A percentile compares a stretch with the other conserved stretches of the same genome.
phyloP scores from a whole-genome alignment of 345 rosid species.

The Arabis hirsuta region DNA sequence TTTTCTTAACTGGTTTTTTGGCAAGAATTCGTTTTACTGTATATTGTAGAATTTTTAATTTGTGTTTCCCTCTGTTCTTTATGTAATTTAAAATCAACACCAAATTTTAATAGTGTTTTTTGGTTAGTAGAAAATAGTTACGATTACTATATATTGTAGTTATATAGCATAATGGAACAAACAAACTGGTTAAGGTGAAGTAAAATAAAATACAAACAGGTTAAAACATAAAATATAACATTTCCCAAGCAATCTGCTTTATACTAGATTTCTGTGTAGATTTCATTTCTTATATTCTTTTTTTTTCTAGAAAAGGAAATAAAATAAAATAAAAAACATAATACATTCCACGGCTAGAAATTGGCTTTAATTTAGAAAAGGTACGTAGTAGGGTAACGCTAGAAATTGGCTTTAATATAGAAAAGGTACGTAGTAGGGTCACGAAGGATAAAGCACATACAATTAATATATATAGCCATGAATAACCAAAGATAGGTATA shows the following conservation, averaged over 20 bases:
- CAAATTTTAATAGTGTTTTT: no score
- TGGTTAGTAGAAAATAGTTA: no score
- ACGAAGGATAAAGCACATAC: not conserved
- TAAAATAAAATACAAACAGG: not conserved
- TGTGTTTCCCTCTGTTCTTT: no score
- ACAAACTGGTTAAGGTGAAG: not conserved
- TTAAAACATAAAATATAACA: not conserved
- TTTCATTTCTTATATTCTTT: not conserved
- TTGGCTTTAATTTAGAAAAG: not conserved
- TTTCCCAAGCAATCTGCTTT: not conserved
- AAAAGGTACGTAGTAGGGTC: conserved; percentile 9
- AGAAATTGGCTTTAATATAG: not conserved
- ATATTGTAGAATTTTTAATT: no score
- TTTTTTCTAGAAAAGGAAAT: no score
- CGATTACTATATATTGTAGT: not conserved
- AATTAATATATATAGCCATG: not conserved
- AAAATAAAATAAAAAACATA: not conserved
- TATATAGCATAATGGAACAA: not conserved
- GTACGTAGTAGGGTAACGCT: conserved; percentile 9
- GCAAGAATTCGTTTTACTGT: no score
- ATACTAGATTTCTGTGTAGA: not conserved
- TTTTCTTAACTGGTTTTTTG: no score
- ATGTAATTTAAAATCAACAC: no score
- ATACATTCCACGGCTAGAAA: not conserved
- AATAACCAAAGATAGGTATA: not conserved